These are phyloP conservation scores for Blastomyces emzantsi DNA, from an alignment of 2,329 filamentous ascomycete genomes.

Conservation along the genomic window DNA sequence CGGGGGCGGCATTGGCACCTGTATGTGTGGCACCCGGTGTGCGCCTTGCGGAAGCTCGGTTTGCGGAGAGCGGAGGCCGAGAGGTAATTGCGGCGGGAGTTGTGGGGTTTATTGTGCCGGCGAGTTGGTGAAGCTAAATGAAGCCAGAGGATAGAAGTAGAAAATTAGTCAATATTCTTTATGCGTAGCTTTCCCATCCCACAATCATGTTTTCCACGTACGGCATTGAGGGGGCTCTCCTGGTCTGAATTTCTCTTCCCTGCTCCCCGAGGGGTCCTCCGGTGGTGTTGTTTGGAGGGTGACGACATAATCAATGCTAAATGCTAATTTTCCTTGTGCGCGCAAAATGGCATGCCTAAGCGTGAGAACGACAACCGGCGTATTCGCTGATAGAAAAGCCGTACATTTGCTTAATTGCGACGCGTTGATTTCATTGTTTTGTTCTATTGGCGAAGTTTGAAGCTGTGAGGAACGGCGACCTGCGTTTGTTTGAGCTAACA, in stretches of 20 bases:
- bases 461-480: not conserved
- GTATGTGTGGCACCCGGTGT: conserved; percentile 24
- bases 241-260: conserved; percentile 2
- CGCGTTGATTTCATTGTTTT: conserved; percentile 5
- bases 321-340: not conserved
- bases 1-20: conserved; percentile 33
- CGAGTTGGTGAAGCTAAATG: conserved; percentile 28
- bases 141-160: not conserved
- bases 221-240: conserved; percentile 10
- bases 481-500: not conserved
- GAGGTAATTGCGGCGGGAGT: conserved; percentile 29
- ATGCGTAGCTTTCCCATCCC: not conserved
- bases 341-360: not conserved
- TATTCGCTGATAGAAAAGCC: not conserved
- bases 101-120: conserved; percentile 25
- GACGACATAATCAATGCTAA: not conserved
- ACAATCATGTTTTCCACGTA: not conserved
- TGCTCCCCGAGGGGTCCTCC: not conserved
- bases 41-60: conserved; percentile 27
- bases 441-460: not conserved
- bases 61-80: conserved; percentile 25
- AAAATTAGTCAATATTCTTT: conserved; percentile 1
- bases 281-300: not conserved
- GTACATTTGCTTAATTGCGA: not conserved
- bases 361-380: not conserved